Conservation (phyloP, 2,329 filamentous ascomycete species). For the Aureobasidium pullulans region DNA sequence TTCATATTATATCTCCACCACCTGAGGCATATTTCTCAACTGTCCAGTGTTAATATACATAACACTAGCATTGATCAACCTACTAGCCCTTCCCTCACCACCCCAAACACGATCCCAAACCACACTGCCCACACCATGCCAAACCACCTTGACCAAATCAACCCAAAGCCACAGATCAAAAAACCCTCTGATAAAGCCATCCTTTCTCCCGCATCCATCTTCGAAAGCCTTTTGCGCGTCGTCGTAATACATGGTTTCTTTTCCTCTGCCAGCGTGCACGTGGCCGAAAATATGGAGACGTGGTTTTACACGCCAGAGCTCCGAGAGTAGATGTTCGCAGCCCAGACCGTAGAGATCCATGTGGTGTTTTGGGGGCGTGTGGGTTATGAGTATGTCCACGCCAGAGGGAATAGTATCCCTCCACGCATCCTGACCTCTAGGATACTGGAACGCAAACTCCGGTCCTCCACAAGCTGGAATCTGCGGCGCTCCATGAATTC, state of each 20-base stretch:
- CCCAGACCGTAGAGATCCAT: conserved; percentile 58
- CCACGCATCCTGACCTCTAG: conserved; percentile 61
- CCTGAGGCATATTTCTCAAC: conserved; percentile 40
- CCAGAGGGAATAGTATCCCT: conserved; percentile 60
- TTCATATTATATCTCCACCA: conserved; percentile 23
- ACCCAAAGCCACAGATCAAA: conserved; percentile 40
- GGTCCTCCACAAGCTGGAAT: conserved; percentile 67
- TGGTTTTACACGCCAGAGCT: conserved; percentile 68
- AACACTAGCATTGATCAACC: conserved; percentile 54
- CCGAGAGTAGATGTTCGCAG: conserved; percentile 48
- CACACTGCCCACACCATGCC: conserved; percentile 48
- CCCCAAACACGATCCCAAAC: conserved; percentile 55
- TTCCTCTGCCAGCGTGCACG: conserved; percentile 68
- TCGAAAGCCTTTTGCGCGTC: conserved; percentile 65
- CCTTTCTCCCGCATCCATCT: conserved; percentile 43
- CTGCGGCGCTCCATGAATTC: conserved; percentile 73
- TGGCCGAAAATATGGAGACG: conserved; percentile 78
- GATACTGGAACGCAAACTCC: conserved; percentile 73
- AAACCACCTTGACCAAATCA: conserved; percentile 43
- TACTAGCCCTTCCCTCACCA: conserved; percentile 36
- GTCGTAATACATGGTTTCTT: conserved; percentile 66
- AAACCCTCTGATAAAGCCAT: conserved; percentile 31
- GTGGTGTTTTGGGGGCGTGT: conserved; percentile 70
- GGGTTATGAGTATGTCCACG: conserved; percentile 73
- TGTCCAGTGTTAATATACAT: conserved; percentile 42